Conservation (phyloP, 495 filamentous ascomycete genomes). For the Tuber brumale region DNA sequence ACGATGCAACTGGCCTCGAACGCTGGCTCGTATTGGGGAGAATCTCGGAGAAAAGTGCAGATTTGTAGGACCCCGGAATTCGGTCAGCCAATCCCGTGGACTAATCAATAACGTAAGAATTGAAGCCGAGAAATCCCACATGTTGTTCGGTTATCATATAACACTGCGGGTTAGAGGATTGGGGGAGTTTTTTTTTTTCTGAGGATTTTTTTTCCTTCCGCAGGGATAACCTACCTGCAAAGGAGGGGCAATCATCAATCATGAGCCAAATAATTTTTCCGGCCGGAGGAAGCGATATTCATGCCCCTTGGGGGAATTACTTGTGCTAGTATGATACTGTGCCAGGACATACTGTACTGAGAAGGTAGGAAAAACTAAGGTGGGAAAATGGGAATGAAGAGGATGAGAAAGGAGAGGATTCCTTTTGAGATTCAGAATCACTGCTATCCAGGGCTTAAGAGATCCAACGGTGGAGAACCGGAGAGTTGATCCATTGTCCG, state of each 20-base stretch:
- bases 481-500: neutral
- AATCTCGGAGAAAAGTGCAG: neutral
- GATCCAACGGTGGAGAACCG: neutral
- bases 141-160: neutral
- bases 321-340: neutral
- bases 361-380: neutral
- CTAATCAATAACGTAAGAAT: constrained; percentile 2
- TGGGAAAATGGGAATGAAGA: neutral
- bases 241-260: neutral
- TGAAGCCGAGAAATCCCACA: neutral
- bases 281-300: neutral
- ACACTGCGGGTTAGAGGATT: neutral
- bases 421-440: neutral
- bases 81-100: neutral
- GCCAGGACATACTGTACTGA: neutral
- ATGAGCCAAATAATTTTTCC: neutral
- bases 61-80: constrained; percentile 6
- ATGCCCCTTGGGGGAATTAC: neutral
- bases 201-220: neutral
- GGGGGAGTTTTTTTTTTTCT: neutral
- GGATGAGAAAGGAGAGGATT: neutral
- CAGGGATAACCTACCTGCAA: neutral
- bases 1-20: neutral
- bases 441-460: neutral
- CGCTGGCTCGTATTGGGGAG: neutral